Conservation (phyloP, 2,329 filamentous ascomycete species). For the Calycina herbarum region DNA sequence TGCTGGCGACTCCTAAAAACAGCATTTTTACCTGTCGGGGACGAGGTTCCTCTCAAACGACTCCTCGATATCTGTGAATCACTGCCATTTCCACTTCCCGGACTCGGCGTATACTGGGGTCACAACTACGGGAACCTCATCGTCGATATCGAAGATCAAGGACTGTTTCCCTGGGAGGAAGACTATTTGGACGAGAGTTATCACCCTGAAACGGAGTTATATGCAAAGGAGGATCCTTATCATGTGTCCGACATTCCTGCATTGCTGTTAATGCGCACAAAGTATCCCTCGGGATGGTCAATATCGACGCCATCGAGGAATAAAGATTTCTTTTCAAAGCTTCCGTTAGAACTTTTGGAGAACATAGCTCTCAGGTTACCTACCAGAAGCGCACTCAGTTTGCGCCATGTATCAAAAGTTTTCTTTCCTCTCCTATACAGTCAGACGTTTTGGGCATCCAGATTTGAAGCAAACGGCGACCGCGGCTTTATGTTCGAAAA, state of each 20-base stretch:
- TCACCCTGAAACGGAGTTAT: background rate
- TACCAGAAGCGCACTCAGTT: background rate
- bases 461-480: slow-evolving; percentile 7
- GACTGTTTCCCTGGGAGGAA: background rate
- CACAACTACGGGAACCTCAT: background rate
- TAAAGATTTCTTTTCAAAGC: slow-evolving; percentile 3
- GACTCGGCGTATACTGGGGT: background rate
- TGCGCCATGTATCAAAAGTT: background rate
- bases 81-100: background rate
- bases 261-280: background rate
- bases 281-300: background rate
- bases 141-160: background rate
- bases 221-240: background rate
- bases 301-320: background rate
- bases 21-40: background rate
- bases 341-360: background rate
- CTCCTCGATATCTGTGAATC: background rate
- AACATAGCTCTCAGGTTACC: background rate
- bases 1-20: background rate
- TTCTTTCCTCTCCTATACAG: slow-evolving; percentile 4
- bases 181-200: background rate
- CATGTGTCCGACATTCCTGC: background rate
- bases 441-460: slow-evolving; percentile 6
- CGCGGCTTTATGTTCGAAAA: background rate
- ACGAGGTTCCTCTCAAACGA: background rate